Evolutionary conservation across 805 yeast species (phyloP).

Genomic region (Saccharomyces cerevisiae): DNA sequence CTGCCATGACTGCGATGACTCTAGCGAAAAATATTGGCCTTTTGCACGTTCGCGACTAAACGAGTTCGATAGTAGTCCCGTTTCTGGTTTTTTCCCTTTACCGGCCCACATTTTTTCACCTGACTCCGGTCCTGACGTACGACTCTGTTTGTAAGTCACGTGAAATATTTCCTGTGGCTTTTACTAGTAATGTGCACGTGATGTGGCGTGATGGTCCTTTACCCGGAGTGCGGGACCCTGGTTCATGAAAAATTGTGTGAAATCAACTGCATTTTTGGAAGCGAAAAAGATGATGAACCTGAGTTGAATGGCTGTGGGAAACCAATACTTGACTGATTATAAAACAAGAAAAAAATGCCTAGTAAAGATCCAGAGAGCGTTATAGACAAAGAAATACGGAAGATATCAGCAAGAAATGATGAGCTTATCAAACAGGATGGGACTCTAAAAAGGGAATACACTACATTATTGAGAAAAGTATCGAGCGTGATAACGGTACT

Average conservation of each 20-base stretch:
- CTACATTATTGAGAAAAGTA: slow-evolving; percentile 26
- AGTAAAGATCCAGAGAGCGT: neutral
- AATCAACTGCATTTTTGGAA: neutral
- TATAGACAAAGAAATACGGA: slow-evolving; percentile 7
- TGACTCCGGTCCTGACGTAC: neutral
- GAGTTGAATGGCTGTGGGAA: neutral
- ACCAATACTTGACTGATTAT: neutral
- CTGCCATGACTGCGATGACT: neutral
- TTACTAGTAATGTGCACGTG: neutral
- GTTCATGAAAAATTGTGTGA: neutral
- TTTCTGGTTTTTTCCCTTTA: neutral
- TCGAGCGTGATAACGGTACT: slow-evolving; percentile 21
- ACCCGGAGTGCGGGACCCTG: neutral
- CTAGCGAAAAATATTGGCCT: neutral
- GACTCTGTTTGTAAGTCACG: neutral
- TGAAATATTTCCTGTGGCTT: neutral
- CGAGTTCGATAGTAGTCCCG: neutral
- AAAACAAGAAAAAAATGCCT: neutral
- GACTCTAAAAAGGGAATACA: slow-evolving; percentile 25
- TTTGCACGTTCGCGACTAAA: neutral
- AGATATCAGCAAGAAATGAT: slow-evolving; percentile 21
- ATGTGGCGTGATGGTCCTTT: neutral
- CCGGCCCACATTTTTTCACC: neutral
- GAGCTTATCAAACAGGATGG: slow-evolving; percentile 26
- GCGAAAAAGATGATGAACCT: neutral